Percentiles rank a stretch among this genome's conserved stretches.
phyloP scores from a whole-genome alignment of 2,329 filamentous ascomycete genomes.

The Monosporascus sp. region DNA sequence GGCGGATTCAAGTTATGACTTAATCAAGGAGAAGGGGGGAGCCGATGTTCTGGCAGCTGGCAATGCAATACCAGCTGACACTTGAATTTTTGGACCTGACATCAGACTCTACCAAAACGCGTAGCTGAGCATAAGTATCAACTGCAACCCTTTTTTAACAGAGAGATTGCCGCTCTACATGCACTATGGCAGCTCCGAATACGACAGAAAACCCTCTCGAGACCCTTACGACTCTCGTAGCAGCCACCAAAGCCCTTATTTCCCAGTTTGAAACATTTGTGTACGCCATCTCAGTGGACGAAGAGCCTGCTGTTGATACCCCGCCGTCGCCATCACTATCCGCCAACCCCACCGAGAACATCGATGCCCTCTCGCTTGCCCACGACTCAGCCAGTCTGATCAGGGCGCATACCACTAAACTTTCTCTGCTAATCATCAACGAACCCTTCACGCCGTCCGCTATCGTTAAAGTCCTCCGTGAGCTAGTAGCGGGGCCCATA shows the following conservation, averaged over 20 bases:
- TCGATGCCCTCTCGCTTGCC: constrained; percentile 62
- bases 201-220: constrained; percentile 23
- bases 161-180: background rate
- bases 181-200: constrained; percentile 5
- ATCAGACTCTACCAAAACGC: background rate
- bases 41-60: no score
- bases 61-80: no score
- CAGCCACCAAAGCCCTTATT: constrained; percentile 33
- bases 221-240: constrained; percentile 32
- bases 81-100: no score
- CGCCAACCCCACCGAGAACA: constrained; percentile 11
- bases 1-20: no score
- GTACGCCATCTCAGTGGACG: constrained; percentile 31
- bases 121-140: background rate
- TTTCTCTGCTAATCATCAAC: constrained; percentile 81
- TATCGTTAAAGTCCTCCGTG: constrained; percentile 62
- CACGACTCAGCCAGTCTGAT: constrained; percentile 68
- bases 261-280: constrained; percentile 38
- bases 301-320: constrained; percentile 12
- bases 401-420: constrained; percentile 77
- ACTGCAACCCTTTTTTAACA: background rate
- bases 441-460: constrained; percentile 80
- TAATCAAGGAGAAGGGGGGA: no score
- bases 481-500: constrained; percentile 67
- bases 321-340: constrained; percentile 8